Conservation (phyloP, 1,284 basidiomycete species). For the Papiliotrema terrestris region DNA sequence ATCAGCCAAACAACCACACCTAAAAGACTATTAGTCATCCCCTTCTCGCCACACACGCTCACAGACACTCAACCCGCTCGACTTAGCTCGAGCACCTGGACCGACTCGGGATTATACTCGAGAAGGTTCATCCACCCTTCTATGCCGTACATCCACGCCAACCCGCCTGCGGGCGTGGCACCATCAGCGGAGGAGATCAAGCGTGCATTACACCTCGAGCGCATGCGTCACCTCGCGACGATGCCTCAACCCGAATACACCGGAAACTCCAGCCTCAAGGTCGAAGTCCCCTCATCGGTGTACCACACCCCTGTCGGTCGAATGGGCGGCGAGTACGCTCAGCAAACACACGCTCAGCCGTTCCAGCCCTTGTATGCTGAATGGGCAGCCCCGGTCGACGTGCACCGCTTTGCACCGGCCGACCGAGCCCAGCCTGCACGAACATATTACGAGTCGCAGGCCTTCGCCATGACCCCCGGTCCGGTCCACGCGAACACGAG, state of each 20-base stretch:
- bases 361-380: background rate
- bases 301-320: background rate
- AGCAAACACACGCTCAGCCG: too few relatives aligned
- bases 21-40: background rate
- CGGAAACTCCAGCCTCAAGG: too few relatives aligned
- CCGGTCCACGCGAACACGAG: constrained; percentile 10
- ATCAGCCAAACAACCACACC: background rate
- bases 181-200: background rate
- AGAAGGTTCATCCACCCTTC: background rate
- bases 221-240: too few relatives aligned
- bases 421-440: background rate
- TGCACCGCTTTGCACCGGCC: background rate
- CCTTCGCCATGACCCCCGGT: constrained; percentile 5
- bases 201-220: background rate
- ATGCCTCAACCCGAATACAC: too few relatives aligned
- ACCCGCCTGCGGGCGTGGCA: background rate
- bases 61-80: background rate
- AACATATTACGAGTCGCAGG: background rate
- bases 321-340: too few relatives aligned
- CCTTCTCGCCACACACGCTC: too few relatives aligned
- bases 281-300: too few relatives aligned
- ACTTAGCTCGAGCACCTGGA: background rate
- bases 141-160: background rate
- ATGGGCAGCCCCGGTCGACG: background rate
- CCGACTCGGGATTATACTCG: background rate